These are phyloP conservation scores for Sphenostylis stenocarpa DNA, from an alignment of 306 rosid genomes.

Conservation along the genomic window DNA sequence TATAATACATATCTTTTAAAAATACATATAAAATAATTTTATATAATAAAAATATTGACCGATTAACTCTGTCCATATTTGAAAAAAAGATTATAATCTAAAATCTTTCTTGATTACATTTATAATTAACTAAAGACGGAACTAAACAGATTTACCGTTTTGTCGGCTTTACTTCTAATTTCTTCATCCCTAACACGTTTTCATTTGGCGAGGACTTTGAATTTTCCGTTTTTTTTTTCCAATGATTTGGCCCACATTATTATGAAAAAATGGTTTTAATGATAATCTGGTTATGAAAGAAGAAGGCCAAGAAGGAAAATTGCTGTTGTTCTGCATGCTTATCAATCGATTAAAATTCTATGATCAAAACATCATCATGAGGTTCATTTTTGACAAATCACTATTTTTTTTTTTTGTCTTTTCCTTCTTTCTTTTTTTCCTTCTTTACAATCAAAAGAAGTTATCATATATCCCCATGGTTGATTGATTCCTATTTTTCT, in stretches of 20 bases:
- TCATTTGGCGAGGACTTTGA: conserved; percentile 5
- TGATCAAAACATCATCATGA: conserved; percentile 19
- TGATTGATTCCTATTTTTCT: neutral
- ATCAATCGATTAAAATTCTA: conserved; percentile 2
- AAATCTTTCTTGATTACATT: too few relatives aligned
- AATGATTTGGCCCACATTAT: neutral
- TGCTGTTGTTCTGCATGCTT: conserved; percentile 11
- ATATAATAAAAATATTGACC: too few relatives aligned
- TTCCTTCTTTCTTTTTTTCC: neutral
- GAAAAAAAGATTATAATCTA: too few relatives aligned
- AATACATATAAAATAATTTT: too few relatives aligned
- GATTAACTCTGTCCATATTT: too few relatives aligned
- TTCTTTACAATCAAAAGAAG: neutral
- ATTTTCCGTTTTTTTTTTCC: neutral
- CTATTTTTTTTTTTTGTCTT: neutral
- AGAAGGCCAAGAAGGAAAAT: too few relatives aligned
- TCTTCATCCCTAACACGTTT: neutral
- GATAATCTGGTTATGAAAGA: neutral
- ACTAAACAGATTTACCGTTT: too few relatives aligned
- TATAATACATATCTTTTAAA: too few relatives aligned
- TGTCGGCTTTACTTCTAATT: too few relatives aligned
- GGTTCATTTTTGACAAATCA: neutral
- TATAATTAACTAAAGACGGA: too few relatives aligned
- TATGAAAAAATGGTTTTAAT: neutral
- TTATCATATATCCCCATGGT: neutral